Percentiles rank a stretch among this genome's conserved stretches.
phyloP scores from a whole-genome alignment of 306 rosid genomes.

The Quillaja saponaria region DNA sequence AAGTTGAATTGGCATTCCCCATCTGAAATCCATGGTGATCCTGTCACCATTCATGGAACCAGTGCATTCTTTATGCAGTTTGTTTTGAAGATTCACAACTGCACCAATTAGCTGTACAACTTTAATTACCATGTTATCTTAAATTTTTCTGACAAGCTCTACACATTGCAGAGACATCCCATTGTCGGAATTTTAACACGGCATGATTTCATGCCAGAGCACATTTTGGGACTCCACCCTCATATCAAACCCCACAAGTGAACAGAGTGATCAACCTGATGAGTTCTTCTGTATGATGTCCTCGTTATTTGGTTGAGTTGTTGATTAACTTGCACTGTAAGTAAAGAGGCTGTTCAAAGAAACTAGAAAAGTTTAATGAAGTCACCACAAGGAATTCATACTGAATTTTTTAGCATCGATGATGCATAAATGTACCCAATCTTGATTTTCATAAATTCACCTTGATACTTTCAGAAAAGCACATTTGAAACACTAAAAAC shows the following conservation, averaged over 20 bases:
- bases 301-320: conserved; percentile 5
- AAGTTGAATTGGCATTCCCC: too few species aligned
- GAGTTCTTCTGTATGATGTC: conserved; percentile 15
- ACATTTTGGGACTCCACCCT: conserved; percentile 69
- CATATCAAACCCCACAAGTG: conserved; percentile 46
- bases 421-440: too few species aligned
- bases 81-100: neutral
- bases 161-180: conserved; percentile 78
- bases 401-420: too few species aligned
- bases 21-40: too few species aligned
- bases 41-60: too few species aligned
- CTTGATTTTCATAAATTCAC: too few species aligned
- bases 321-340: neutral
- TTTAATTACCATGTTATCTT: too few species aligned
- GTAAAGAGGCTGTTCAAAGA: neutral
- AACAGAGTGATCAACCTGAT: conserved; percentile 30
- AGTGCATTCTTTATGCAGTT: neutral
- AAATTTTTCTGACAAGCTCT: conserved; percentile 9
- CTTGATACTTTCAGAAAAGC: too few species aligned
- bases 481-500: too few species aligned
- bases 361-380: too few species aligned
- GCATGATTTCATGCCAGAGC: conserved; percentile 91
- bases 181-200: conserved; percentile 82
- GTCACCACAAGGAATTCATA: too few species aligned
- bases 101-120: neutral